These are phyloP conservation scores for Lachancea thermotolerans DNA, from an alignment of 805 yeast species.

Conservation along the genomic window DNA sequence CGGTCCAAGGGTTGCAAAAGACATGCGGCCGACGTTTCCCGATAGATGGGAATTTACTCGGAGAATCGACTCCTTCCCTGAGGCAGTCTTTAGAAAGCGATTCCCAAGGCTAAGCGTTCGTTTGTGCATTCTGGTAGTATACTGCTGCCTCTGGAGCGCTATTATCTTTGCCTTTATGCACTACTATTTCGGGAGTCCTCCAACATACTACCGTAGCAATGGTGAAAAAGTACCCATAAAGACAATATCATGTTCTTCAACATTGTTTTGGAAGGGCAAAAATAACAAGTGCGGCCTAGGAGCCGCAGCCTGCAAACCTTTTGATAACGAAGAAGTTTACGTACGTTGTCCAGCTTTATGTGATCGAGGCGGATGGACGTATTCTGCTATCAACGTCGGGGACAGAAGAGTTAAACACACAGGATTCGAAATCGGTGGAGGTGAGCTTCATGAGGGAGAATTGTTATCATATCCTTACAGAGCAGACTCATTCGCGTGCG, in stretches of 20 bases:
- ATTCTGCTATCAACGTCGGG: conserved; percentile 71
- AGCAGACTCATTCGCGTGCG: conserved; percentile 85
- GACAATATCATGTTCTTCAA: conserved; percentile 33
- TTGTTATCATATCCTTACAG: conserved; percentile 60
- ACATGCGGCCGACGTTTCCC: conserved; percentile 40
- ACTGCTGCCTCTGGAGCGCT: conserved; percentile 43
- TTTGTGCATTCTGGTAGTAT: conserved; percentile 31
- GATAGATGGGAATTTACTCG: conserved; percentile 15
- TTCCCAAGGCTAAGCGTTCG: conserved; percentile 26
- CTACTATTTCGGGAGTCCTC: conserved; percentile 42
- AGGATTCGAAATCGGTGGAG: conserved; percentile 76
- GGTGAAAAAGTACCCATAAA: conserved; percentile 29
- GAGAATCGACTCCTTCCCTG: conserved; percentile 41
- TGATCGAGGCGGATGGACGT: conserved; percentile 69
- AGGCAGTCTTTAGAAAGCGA: conserved; percentile 25
- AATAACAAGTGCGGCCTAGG: conserved; percentile 70
- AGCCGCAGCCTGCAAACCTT: conserved; percentile 52
- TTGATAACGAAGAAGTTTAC: conserved; percentile 39
- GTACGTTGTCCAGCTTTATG: conserved; percentile 87
- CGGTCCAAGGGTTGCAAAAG: conserved; percentile 48
- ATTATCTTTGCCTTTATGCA: conserved; percentile 34
- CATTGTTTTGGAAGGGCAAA: conserved; percentile 59
- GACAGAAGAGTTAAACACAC: conserved; percentile 57
- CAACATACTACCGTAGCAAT: conserved; percentile 26
- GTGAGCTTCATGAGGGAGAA: conserved; percentile 29